These are phyloP conservation scores for Linnemannia schmuckeri DNA, from an alignment of 192 early-diverging fungal species.

Conservation along the genomic window DNA sequence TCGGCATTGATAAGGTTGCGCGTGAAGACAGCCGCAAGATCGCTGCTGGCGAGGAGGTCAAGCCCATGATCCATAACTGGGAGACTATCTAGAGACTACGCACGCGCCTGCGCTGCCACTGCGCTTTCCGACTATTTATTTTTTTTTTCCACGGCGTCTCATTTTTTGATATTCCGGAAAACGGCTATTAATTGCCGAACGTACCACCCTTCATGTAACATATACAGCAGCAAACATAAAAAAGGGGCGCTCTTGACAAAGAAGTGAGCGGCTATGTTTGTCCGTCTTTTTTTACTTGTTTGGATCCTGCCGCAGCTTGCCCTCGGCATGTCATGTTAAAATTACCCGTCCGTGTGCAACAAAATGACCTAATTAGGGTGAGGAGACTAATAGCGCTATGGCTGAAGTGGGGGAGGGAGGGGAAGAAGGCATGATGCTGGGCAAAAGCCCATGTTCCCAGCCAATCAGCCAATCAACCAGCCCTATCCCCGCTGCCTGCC, in stretches of 20 bases:
- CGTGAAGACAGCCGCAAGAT: slow-evolving; percentile 14
- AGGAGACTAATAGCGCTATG: no score
- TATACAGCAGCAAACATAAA: background rate
- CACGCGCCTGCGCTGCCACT: no score
- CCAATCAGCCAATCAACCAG: no score
- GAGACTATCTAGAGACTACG: background rate
- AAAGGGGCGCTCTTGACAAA: background rate
- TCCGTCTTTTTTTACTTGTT: background rate
- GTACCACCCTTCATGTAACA: background rate
- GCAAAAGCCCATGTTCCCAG: no score
- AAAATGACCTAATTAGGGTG: background rate
- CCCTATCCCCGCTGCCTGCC: no score
- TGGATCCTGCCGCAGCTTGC: background rate
- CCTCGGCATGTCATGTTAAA: background rate
- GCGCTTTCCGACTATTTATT: background rate
- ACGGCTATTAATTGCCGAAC: background rate
- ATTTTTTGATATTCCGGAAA: background rate
- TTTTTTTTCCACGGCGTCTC: background rate
- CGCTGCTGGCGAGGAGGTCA: background rate
- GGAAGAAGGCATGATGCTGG: no score
- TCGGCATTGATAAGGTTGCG: slow-evolving; percentile 38
- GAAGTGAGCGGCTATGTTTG: background rate
- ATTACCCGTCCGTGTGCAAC: background rate
- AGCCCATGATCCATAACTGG: slow-evolving; percentile 32
- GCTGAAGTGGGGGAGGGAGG: no score